Evolutionary conservation across 352 stramenopile genomes (phyloP), one percentile per base, ranked within the genome.

Genomic region (Phytopythium mirpurense): DNA sequence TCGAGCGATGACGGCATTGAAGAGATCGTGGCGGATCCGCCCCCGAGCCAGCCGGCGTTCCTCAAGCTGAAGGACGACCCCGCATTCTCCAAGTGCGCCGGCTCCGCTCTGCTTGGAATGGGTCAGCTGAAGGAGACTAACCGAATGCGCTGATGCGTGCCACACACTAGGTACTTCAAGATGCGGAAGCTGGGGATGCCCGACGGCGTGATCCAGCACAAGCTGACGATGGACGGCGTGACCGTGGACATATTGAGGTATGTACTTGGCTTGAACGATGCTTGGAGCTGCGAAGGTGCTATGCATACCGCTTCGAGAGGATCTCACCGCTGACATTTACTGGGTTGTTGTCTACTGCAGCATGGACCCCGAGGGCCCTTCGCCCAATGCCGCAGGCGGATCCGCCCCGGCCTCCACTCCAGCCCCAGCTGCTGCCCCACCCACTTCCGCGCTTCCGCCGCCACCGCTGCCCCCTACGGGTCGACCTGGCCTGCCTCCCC

Each of bases 61-160:
- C 61, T 93, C 29, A 90, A 91, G 57, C 57, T 93, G 0, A 91
- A 93, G 56, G 80, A 93, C 50, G 83, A 93, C 44, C 83, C 81
- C 12, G 71, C 53, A 10, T 93, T 83, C 62, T 63, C 76, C 52
- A 91, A 89, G 79, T 90, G 60, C 48, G 37, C 5, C n/a, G 37
- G n/a, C 29, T 5, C 15, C 5, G 56, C 62, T 29, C 43, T 58
- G 3, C 31, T 26, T 16, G 46, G 5, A 1, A n/a, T n/a, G n/a
- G n/a, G n/a, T n/a, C n/a, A n/a, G n/a, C n/a, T n/a, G n/a, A n/a
- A n/a, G n/a, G n/a, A n/a, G n/a, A n/a, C n/a, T n/a, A n/a, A n/a
- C n/a, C n/a, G n/a, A n/a, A n/a, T n/a, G n/a, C n/a, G n/a, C n/a
- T n/a, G n/a, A n/a, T n/a, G n/a, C 54, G n/a, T 57, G 16, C 38